phyloP scores from a whole-genome alignment of 257 asterid species.

The Handroanthus guayacan region DNA sequence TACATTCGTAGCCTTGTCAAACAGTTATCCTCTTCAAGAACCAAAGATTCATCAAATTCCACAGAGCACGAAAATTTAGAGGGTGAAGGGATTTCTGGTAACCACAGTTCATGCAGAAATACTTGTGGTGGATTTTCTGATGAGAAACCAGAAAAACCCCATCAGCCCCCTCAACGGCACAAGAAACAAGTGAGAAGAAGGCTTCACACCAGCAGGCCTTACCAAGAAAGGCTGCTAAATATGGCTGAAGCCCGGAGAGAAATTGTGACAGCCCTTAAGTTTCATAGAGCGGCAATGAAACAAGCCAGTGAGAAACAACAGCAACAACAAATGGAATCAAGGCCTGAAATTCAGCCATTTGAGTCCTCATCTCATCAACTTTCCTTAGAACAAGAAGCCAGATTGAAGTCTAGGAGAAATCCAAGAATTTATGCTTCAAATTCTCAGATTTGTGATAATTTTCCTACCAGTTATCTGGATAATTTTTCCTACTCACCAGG shows the following conservation, averaged over 20 bases:
- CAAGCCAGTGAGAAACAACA: constrained; percentile 60
- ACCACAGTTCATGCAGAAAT: constrained; percentile 40
- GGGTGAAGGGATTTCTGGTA: constrained; percentile 53
- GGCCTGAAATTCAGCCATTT: constrained; percentile 44
- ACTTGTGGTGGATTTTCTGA: constrained; percentile 45
- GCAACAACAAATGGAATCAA: constrained; percentile 48
- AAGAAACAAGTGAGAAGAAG: constrained; percentile 89
- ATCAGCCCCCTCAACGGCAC: constrained; percentile 56
- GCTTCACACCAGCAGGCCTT: constrained; percentile 93
- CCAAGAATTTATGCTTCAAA: constrained; percentile 69
- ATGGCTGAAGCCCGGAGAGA: constrained; percentile 99
- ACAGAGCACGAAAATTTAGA: constrained; percentile 51
- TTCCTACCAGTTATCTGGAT: constrained; percentile 44
- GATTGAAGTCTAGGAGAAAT: constrained; percentile 67
- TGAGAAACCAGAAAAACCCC: constrained; percentile 41
- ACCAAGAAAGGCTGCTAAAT: constrained; percentile 90
- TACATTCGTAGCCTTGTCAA: constrained; percentile 91
- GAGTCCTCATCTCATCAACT: constrained; percentile 52
- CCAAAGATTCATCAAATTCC: constrained; percentile 63
- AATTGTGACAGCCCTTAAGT: constrained; percentile 94
- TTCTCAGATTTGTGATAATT: constrained; percentile 40
- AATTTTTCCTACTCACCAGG: constrained; percentile 52
- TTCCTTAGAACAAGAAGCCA: constrained; percentile 57
- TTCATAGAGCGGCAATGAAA: constrained; percentile 92
- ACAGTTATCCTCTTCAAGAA: constrained; percentile 79